Evolutionary conservation across 495 filamentous ascomycete species (phyloP).

Genomic region (Chaetomium fimeti): DNA sequence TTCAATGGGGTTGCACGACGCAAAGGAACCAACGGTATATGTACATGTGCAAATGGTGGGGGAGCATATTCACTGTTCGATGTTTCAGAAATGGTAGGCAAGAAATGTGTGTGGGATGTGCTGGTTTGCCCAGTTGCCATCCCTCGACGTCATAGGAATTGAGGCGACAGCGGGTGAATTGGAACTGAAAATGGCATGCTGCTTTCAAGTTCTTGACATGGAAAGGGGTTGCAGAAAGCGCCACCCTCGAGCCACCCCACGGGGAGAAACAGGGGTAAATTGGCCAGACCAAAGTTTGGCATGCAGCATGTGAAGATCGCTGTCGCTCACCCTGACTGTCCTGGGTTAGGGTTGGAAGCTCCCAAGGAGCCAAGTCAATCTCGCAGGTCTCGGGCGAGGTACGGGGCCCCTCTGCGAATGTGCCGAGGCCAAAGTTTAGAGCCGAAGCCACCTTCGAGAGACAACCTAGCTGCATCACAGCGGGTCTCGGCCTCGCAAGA

Average conservation of each 20-base stretch:
- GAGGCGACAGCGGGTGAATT: neutral
- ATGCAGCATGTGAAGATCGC: slow-evolving; percentile 17
- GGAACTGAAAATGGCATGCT: neutral
- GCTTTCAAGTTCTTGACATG: too few species aligned
- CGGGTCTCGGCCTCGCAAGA: slow-evolving; percentile 14
- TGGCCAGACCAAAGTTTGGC: neutral
- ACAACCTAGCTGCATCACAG: slow-evolving; percentile 7
- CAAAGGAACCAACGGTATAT: neutral
- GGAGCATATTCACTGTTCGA: neutral
- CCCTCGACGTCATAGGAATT: slow-evolving; percentile 8
- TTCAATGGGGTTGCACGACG: neutral
- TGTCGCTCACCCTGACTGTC: neutral
- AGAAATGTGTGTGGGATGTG: neutral
- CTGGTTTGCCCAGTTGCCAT: neutral
- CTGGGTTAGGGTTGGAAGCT: neutral
- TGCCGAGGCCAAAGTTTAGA: slow-evolving; percentile 31
- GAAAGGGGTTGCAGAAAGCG: neutral
- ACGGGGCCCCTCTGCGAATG: slow-evolving; percentile 9
- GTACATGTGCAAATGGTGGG: neutral
- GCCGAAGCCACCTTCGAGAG: slow-evolving; percentile 11
- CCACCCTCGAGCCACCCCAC: too few species aligned
- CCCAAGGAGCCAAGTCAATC: too few species aligned
- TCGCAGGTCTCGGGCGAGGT: neutral
- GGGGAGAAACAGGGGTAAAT: slow-evolving; percentile 1
- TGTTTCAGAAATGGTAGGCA: neutral